Evolutionary conservation across 2,329 filamentous ascomycete genomes (phyloP), one percentile per base, ranked within the genome.

Genomic region (Aspergillus sp.): DNA sequence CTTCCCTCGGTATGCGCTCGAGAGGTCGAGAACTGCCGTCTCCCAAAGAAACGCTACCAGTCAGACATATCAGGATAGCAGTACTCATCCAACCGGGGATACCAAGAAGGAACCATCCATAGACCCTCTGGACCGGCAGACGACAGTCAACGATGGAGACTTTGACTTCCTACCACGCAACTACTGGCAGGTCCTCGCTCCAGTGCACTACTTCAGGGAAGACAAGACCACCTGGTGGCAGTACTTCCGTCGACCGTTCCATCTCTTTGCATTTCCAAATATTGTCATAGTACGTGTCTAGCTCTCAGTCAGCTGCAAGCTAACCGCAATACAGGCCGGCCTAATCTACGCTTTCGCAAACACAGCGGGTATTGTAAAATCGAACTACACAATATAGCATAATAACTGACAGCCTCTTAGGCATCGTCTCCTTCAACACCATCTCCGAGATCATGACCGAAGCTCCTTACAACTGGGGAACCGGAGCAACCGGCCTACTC

Each of bases 221-320:
- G 73, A 76, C 55, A 60, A 65, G 17, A 76, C 74, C n/a, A 72
- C 69, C 14, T 70, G 67, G 68, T 67, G 64, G n/a, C 74, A 76
- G 52, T 77, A 76, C 58, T 76, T 77, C 60, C 70, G 68, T 5
- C 69, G 75, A 5, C 75, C 74, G 5, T 76, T 77, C 52, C 70
- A 71, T 44, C 71, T 77, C 2, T 76, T 76, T 53, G 66, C 66
- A 0, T 76, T 76, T 41, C 74, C 74, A 3, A 74, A 76, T 27
- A 72, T 77, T 11, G 69, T 77, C 31, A 66, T 77, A 73, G 75
- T 8, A 68, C 76, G 27, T 11, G 9, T 4, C 76, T 76, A 41
- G 2, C 21, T 7, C 25, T 3, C 2, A 9, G 9, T 31, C 9
- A 31, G 9, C 27, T 31, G 5, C 12, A 21, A 11, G 14, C 31